phyloP scores from a whole-genome alignment of 441 rosid species.

The Croton setiger region DNA sequence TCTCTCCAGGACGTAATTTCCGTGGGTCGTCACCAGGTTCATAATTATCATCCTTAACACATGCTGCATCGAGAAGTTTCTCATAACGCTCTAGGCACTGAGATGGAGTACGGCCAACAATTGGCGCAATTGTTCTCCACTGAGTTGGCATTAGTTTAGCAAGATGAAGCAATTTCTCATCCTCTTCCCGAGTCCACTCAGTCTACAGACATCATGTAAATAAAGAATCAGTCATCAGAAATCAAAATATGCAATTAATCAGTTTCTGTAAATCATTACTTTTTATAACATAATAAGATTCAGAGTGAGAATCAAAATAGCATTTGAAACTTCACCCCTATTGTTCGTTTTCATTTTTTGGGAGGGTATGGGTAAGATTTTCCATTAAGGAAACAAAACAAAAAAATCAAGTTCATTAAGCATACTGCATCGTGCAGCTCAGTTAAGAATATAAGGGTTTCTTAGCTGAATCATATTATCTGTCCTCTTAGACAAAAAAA shows the following conservation, averaged over 20 bases:
- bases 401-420: not conserved
- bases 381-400: not conserved
- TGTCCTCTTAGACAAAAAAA: not conserved
- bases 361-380: not conserved
- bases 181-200: slow-evolving; percentile 99
- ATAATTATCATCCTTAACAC: slow-evolving; percentile 92
- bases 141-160: slow-evolving; percentile 98
- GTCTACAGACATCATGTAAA: slow-evolving; percentile 48
- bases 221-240: slow-evolving; percentile 17
- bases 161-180: slow-evolving; percentile 96
- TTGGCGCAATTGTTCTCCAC: slow-evolving; percentile 99
- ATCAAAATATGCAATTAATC: not conserved
- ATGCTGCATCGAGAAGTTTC: slow-evolving; percentile 96
- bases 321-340: not conserved
- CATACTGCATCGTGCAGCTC: not conserved
- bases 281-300: not conserved
- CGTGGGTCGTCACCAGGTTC: slow-evolving; percentile 97
- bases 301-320: not conserved
- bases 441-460: not conserved
- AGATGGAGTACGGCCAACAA: slow-evolving; percentile 98
- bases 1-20: slow-evolving; percentile 95
- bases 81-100: slow-evolving; percentile 98
- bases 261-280: not conserved
- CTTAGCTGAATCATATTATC: not conserved
- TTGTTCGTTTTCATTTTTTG: not conserved